Evolutionary conservation across 169 alveolate species (phyloP), one percentile per base, ranked within the genome.

Genomic region (Eimeria brunetti): DNA sequence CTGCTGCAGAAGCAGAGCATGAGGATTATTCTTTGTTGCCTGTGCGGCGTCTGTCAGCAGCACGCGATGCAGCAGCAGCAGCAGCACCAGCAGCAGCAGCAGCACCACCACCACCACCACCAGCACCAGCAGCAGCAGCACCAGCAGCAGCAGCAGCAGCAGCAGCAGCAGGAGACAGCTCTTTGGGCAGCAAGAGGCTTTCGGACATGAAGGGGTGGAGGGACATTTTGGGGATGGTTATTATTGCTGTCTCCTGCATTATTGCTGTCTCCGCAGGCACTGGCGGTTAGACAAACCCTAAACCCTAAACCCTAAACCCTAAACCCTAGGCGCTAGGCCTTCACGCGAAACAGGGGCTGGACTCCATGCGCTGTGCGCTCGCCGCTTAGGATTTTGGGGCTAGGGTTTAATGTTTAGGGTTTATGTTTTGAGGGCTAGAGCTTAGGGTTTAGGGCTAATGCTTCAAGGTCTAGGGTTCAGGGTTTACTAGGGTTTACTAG

Each of bases 231-330:
- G 86, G 86, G 4, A 76, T 44, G 2, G n/a, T 36, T 20, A 76
- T 76, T 38, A 76, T 76, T 44, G 86, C 60, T 36, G 58, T 76
- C 86, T 33, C 86, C 86, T 76, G 86, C 58, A 76, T 76, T 6
- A 30, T 46, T 4, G 86, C 86, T 41, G 86, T 76, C 86, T 76
- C 86, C 12, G 86, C 86, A 41, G 86, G 86, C 18, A 76, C 86
- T 14, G 86, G 86, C 6, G 86, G 86, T 76, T 14, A 33, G 86
- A 12, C 67, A 58, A 58, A 58, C 67, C 67, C 67, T 58, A 58
- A 58, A 58, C 67, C 67, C 67, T 58, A 58, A 58, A 58, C 67
- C 67, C 67, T 58, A 58, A n/a, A 69, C 81, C 81, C 51, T 69
- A 69, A 69, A 11, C 14, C n/a, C n/a, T 30, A 27, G 11, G 14